phyloP scores from a whole-genome alignment of 169 alveolate genomes.

The Toxoplasma gondii region DNA sequence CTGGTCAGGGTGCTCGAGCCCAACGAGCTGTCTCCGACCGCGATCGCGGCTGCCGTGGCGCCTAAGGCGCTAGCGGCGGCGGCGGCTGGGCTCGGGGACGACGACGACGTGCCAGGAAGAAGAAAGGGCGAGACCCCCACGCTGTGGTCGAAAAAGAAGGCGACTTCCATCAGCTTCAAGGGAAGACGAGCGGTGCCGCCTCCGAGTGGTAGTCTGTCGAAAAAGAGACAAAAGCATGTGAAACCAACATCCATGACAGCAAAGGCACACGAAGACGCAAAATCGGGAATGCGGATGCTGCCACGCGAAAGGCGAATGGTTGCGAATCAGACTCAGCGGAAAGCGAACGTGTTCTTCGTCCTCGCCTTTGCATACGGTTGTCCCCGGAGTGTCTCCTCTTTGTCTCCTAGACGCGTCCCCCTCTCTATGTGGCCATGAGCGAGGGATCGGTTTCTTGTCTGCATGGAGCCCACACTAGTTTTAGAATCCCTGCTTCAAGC shows the following conservation, averaged over 20 bases:
- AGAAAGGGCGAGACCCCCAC: slow-evolving; percentile 18
- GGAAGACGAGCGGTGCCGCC: background rate
- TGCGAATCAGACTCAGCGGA: background rate
- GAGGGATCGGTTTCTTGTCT: too few species aligned
- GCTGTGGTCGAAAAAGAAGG: background rate
- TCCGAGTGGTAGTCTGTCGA: background rate
- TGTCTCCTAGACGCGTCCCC: too few species aligned
- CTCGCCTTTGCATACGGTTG: background rate
- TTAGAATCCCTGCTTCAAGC: too few species aligned
- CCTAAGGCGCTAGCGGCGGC: slow-evolving; percentile 1
- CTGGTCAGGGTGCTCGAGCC: slow-evolving; percentile 3
- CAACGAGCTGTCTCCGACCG: background rate
- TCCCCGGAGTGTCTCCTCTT: too few species aligned
- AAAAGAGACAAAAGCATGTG: background rate
- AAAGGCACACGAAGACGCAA: background rate
- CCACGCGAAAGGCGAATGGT: too few species aligned
- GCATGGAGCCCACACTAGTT: too few species aligned
- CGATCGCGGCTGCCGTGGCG: background rate
- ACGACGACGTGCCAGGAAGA: background rate
- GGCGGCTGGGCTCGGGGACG: background rate
- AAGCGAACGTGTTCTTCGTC: background rate
- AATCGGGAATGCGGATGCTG: too few species aligned
- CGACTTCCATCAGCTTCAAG: background rate
- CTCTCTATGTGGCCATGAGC: too few species aligned
- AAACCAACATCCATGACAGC: background rate